Conservation (phyloP, 192 early-diverging fungal genomes). For the Kappamyces sp. region DNA sequence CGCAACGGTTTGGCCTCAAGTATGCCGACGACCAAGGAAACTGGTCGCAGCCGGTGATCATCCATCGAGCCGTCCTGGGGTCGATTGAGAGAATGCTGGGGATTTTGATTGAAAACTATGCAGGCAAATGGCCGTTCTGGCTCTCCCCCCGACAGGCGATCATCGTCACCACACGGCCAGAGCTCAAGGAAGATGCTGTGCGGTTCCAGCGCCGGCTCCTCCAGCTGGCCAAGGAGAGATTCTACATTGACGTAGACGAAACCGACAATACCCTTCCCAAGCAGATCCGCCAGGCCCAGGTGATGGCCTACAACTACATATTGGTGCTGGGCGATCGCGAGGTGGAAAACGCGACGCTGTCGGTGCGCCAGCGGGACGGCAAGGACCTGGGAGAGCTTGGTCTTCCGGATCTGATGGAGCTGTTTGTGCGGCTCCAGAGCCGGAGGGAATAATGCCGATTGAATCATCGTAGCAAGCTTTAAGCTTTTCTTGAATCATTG, state of each 20-base stretch:
- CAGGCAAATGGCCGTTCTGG: conserved; percentile 94
- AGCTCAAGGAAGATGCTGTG: conserved; percentile 65
- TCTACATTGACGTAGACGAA: conserved; percentile 75
- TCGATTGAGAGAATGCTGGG: conserved; percentile 91
- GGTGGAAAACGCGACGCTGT: conserved; percentile 56
- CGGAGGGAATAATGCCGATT: too few relatives aligned
- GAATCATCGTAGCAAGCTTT: too few relatives aligned
- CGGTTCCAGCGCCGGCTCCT: conserved; percentile 24
- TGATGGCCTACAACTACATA: conserved; percentile 80
- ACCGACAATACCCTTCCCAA: conserved; percentile 64
- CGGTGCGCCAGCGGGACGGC: conserved; percentile 65
- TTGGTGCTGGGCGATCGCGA: conserved; percentile 84
- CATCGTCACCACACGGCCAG: conserved; percentile 64
- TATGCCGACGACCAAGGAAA: conserved; percentile 61
- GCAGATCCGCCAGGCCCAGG: conserved; percentile 72
- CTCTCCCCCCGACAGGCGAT: conserved; percentile 83
- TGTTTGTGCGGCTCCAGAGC: too few relatives aligned
- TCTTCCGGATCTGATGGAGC: background rate
- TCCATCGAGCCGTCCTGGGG: conserved; percentile 89
- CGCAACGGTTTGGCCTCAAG: conserved; percentile 71
- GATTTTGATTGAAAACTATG: conserved; percentile 89
- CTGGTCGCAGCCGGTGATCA: conserved; percentile 75
- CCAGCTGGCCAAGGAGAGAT: conserved; percentile 34
- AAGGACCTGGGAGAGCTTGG: conserved; percentile 37
- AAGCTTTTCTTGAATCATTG: too few relatives aligned